Conservation (phyloP, 1,284 basidiomycete species). For the Mycena sp. region DNA sequence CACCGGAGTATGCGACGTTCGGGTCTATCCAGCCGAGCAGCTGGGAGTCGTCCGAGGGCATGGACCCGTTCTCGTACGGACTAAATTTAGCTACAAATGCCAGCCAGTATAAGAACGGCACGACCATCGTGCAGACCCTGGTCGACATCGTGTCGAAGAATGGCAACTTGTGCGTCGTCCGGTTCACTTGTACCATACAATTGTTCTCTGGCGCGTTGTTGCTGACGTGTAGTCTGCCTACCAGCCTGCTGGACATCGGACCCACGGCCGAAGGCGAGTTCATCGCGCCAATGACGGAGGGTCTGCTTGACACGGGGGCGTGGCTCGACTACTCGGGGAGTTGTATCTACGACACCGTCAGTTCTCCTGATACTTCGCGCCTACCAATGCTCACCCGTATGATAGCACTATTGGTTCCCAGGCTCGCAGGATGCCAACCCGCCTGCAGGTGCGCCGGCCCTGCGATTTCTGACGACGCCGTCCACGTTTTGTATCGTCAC, state of each 20-base stretch:
- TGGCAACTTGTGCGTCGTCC: slow-evolving; percentile 61
- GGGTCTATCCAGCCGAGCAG: slow-evolving; percentile 55
- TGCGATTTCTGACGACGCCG: slow-evolving; percentile 60
- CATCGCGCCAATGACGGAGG: slow-evolving; percentile 53
- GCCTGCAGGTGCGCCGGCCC: slow-evolving; percentile 39
- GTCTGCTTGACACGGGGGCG: slow-evolving; percentile 55
- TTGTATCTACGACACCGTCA: slow-evolving; percentile 62
- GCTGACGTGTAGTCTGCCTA: too few species aligned
- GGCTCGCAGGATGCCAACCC: slow-evolving; percentile 47
- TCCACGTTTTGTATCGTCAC: slow-evolving; percentile 62
- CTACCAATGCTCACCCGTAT: background rate
- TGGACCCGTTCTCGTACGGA: slow-evolving; percentile 59
- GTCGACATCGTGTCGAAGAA: slow-evolving; percentile 67
- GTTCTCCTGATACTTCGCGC: background rate
- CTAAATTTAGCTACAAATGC: slow-evolving; percentile 53
- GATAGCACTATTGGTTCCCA: slow-evolving; percentile 54
- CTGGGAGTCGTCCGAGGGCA: slow-evolving; percentile 68
- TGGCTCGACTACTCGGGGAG: slow-evolving; percentile 61
- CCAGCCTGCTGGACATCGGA: slow-evolving; percentile 62
- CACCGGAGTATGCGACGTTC: slow-evolving; percentile 65
- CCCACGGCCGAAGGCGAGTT: slow-evolving; percentile 63
- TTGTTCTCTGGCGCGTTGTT: too few species aligned
- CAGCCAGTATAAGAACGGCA: slow-evolving; percentile 58
- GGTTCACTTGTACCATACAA: too few species aligned
- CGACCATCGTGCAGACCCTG: slow-evolving; percentile 58